Evolutionary conservation across 352 stramenopile species (phyloP).

Genomic region (Globisporangium barbulae): DNA sequence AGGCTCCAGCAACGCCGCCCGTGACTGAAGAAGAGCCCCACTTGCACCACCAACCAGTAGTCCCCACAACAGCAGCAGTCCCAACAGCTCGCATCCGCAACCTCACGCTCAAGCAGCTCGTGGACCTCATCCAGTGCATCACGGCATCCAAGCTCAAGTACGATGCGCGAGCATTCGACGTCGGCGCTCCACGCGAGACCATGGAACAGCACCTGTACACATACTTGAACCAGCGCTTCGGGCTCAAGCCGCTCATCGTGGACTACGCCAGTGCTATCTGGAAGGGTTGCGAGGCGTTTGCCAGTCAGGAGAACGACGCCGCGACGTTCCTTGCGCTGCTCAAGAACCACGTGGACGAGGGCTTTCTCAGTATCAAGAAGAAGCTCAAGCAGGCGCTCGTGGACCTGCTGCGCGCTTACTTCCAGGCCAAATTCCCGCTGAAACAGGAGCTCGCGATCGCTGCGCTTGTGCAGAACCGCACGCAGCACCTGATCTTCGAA

Average conservation of each 20-base stretch:
- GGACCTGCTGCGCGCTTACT: conserved; percentile 69
- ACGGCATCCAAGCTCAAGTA: conserved; percentile 70
- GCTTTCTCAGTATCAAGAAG: conserved; percentile 71
- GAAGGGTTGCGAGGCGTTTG: conserved; percentile 57
- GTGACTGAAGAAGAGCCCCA: background rate
- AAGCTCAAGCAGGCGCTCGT: conserved; percentile 72
- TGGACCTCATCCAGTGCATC: conserved; percentile 72
- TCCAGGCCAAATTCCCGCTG: conserved; percentile 56
- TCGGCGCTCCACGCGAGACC: conserved; percentile 62
- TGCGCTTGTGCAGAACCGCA: conserved; percentile 37
- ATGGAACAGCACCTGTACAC: conserved; percentile 90
- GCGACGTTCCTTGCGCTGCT: conserved; percentile 76
- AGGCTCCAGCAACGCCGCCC: background rate
- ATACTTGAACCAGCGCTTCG: conserved; percentile 87
- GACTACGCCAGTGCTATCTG: conserved; percentile 82
- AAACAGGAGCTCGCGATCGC: conserved; percentile 61
- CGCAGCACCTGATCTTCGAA: conserved; percentile 41
- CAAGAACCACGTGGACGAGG: conserved; percentile 79
- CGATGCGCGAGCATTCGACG: conserved; percentile 39
- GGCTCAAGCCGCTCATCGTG: conserved; percentile 65
- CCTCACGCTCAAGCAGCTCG: conserved; percentile 76
- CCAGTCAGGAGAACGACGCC: conserved; percentile 60
- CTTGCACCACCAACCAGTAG: conserved; percentile 2
- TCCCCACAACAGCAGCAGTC: background rate
- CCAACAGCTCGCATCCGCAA: conserved; percentile 22